Evolutionary conservation across 306 rosid genomes (phyloP).

Genomic region (Medicago truncatula): MtrunA17r5.0-ANR NC_053048.1:46202501-46203000

Average conservation of each 20-base stretch:
- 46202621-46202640: conserved; percentile 55
- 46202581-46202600: conserved; percentile 61
- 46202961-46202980: no score
- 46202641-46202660: conserved; percentile 56
- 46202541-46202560: conserved; percentile 44
- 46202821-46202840: no score
- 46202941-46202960: no score
- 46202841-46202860: no score
- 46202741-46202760: conserved; percentile 67
- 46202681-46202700: conserved; percentile 60
- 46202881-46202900: not conserved
- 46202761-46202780: conserved; percentile 35
- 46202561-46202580: conserved; percentile 56
- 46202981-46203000: no score
- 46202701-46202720: conserved; percentile 58
- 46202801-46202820: no score
- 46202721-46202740: conserved; percentile 65
- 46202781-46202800: no score
- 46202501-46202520: no score
- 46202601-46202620: conserved; percentile 57
- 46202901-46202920: no score
- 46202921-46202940: no score
- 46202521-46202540: not conserved
- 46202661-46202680: conserved; percentile 61
- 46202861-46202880: conserved; percentile 47